Percentiles rank a stretch among this genome's conserved stretches.
Evolutionary conservation across 1,284 basidiomycete species (phyloP).

Genomic region (Pterula multifida): DNA sequence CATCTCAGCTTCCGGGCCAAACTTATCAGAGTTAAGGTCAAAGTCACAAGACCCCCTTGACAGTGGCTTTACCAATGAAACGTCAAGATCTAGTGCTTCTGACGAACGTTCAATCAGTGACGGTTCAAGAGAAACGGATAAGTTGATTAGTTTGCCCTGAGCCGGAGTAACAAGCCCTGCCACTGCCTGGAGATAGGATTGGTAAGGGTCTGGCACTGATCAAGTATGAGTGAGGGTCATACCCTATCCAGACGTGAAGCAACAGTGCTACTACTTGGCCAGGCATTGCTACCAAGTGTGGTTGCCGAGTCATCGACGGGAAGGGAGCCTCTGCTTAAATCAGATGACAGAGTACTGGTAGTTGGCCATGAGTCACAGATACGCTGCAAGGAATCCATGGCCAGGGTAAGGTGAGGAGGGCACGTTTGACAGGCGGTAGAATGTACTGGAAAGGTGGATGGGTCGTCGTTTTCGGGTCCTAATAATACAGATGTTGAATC

Average conservation of each 20-base stretch:
- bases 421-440: neutral
- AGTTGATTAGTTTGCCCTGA: neutral
- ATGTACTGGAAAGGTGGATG: neutral
- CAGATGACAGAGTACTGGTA: neutral
- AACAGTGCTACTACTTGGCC: neutral
- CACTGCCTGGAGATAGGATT: neutral
- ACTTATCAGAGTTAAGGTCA: too few relatives aligned
- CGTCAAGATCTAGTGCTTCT: too few relatives aligned
- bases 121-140: conserved; percentile 1
- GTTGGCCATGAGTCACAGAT: neutral
- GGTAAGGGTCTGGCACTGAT: neutral
- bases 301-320: neutral
- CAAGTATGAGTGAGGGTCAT: neutral
- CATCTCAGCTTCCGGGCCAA: neutral
- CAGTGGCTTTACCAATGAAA: too few relatives aligned
- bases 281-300: neutral
- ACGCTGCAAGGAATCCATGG: neutral
- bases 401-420: neutral
- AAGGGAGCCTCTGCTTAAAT: neutral
- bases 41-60: too few relatives aligned
- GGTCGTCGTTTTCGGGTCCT: neutral
- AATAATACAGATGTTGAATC: neutral
- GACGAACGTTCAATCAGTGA: too few relatives aligned
- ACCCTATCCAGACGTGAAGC: neutral
- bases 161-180: neutral